These are phyloP conservation scores for Kandelia obovata DNA, from an alignment of 345 rosid species.

Conservation along the genomic window DNA sequence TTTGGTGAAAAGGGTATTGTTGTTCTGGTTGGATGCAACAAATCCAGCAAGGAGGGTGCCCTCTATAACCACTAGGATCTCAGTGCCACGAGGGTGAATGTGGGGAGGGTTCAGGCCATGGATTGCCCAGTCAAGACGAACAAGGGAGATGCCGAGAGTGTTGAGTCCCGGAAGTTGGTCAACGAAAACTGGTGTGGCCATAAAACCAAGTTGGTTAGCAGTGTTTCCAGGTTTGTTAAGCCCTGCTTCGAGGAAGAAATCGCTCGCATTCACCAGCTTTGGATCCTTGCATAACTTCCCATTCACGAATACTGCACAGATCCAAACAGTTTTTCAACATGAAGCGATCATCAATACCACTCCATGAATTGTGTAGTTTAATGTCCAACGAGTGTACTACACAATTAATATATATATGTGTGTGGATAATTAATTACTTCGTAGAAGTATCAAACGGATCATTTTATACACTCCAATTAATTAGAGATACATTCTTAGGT, in stretches of 20 bases:
- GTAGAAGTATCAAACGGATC: too few relatives aligned
- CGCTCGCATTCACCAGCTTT: background rate
- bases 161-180: conserved; percentile 7
- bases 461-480: too few relatives aligned
- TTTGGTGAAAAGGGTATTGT: conserved; percentile 8
- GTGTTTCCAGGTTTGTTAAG: background rate
- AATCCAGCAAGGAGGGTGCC: conserved; percentile 14
- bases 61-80: background rate
- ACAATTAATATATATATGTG: too few relatives aligned
- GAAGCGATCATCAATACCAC: background rate
- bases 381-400: background rate
- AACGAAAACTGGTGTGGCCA: background rate
- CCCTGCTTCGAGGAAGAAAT: conserved; percentile 1
- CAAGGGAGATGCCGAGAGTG: conserved; percentile 10
- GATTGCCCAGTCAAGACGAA: background rate
- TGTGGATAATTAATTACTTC: too few relatives aligned
- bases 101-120: background rate
- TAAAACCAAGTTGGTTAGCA: background rate
- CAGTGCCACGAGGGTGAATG: conserved; percentile 7
- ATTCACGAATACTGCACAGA: conserved; percentile 5
- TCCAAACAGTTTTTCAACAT: background rate
- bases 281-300: conserved; percentile 17
- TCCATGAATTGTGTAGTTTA: background rate
- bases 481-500: too few relatives aligned
- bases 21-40: conserved; percentile 7